Evolutionary conservation across 331 rosid genomes (phyloP).

Genomic region (Erythrophleum ivorense): DNA sequence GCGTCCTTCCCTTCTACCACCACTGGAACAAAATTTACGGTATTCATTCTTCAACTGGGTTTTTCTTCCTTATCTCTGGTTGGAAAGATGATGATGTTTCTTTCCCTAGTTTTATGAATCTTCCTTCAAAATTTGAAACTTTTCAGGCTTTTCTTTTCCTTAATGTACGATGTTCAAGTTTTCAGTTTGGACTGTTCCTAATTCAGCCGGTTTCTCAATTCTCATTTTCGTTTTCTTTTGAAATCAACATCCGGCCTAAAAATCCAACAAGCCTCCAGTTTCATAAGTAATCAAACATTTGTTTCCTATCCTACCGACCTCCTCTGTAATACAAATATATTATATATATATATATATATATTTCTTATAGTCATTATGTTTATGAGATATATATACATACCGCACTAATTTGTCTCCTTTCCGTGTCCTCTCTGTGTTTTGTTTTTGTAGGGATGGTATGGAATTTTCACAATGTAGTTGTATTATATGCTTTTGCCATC

Average conservation of each 20-base stretch:
- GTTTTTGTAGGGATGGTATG: slow-evolving; percentile 27
- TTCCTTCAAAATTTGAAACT: slow-evolving; percentile 54
- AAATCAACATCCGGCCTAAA: slow-evolving; percentile 14
- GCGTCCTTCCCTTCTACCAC: slow-evolving; percentile 95
- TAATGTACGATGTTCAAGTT: slow-evolving; percentile 62
- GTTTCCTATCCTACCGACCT: slow-evolving; percentile 44
- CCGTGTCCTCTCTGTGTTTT: slow-evolving; percentile 39
- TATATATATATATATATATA: no score
- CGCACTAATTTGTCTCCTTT: slow-evolving; percentile 16
- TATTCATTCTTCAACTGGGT: slow-evolving; percentile 15
- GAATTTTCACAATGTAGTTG: slow-evolving; percentile 46
- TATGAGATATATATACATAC: slow-evolving; percentile 24
- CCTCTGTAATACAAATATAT: slow-evolving; percentile 25
- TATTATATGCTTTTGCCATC: slow-evolving; percentile 24
- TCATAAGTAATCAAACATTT: slow-evolving; percentile 40
- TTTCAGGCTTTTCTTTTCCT: slow-evolving; percentile 58
- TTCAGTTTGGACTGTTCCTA: slow-evolving; percentile 65
- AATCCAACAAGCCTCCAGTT: slow-evolving; percentile 42
- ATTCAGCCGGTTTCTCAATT: neutral
- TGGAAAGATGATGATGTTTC: slow-evolving; percentile 29
- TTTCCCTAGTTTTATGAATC: slow-evolving; percentile 47
- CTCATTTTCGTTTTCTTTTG: neutral
- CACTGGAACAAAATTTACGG: slow-evolving; percentile 98
- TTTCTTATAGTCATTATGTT: slow-evolving; percentile 11
- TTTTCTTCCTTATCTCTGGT: neutral